Conservation (phyloP, 148 eudicot genomes). For the Nepenthes mirabilis region DNA sequence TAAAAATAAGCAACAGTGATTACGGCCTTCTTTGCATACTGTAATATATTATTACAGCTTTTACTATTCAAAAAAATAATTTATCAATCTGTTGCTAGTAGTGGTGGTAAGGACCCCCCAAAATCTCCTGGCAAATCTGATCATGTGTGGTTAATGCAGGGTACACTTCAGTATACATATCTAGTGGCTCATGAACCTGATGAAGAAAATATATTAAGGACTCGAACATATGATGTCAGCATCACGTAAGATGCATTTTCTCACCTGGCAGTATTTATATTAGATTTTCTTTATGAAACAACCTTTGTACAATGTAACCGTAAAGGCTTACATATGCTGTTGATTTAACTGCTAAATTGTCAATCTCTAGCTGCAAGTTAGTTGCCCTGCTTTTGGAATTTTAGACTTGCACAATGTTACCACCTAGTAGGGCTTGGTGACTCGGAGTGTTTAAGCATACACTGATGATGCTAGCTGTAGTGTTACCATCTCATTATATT, state of each 20-base stretch:
- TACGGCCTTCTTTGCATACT: too few relatives aligned
- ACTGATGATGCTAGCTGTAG: not conserved
- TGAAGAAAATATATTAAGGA: conserved; percentile 84
- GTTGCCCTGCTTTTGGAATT: not conserved
- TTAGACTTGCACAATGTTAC: not conserved
- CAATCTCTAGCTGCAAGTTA: too few relatives aligned
- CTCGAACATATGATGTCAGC: conserved; percentile 97
- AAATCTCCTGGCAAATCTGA: not conserved
- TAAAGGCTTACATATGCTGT: not conserved
- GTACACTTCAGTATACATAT: conserved; percentile 65
- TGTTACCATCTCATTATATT: not conserved
- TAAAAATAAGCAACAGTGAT: too few relatives aligned
- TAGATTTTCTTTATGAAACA: not conserved
- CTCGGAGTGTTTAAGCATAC: too few relatives aligned
- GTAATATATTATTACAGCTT: too few relatives aligned
- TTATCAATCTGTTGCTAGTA: not conserved
- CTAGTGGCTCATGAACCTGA: conserved; percentile 96
- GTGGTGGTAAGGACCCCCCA: conserved; percentile 5
- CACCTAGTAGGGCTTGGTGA: too few relatives aligned
- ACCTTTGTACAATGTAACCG: not conserved
- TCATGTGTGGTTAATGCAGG: conserved; percentile 31
- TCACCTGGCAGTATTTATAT: conserved; percentile 2
- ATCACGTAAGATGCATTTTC: conserved; percentile 48
- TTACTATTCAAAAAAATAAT: too few relatives aligned
- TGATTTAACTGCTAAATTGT: too few relatives aligned